phyloP scores from a whole-genome alignment of 768 basidiomycete genomes.

The Boletellus ananiceps region DNA sequence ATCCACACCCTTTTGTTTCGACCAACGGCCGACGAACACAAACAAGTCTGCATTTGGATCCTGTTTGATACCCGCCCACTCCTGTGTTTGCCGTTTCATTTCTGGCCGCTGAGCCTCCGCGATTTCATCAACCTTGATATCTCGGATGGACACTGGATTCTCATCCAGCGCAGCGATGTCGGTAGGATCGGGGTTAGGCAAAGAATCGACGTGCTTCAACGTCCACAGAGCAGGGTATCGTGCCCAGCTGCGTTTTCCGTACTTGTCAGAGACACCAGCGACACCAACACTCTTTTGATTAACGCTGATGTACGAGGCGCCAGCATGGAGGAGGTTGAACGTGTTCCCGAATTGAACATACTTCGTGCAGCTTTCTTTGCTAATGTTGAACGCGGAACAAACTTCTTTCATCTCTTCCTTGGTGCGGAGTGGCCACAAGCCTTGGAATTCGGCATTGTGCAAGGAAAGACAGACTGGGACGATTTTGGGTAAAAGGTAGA shows the following conservation, averaged over 20 bases:
- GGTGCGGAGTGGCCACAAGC: conserved; percentile 92
- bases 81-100: conserved; percentile 86
- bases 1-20: conserved; percentile 98
- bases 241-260: conserved; percentile 95
- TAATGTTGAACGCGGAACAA: conserved; percentile 95
- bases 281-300: conserved; percentile 94
- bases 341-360: conserved; percentile 98
- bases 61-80: conserved; percentile 92
- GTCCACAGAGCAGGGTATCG: conserved; percentile 96
- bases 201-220: conserved; percentile 88
- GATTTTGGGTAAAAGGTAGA: conserved; percentile 90
- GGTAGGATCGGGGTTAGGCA: conserved; percentile 92
- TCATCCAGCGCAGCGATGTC: conserved; percentile 93
- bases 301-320: conserved; percentile 84
- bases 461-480: conserved; percentile 87
- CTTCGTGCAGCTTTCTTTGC: conserved; percentile 93
- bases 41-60: conserved; percentile 88
- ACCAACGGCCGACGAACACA: conserved; percentile 97
- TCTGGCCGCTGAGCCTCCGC: conserved; percentile 92
- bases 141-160: conserved; percentile 61
- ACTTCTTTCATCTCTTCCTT: conserved; percentile 99
- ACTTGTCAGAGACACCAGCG: conserved; percentile 96
- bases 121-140: conserved; percentile 70
- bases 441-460: conserved; percentile 97
- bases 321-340: conserved; percentile 92